phyloP scores from a whole-genome alignment of 179 eudicot genomes.

The Beta macrorhiza region DNA sequence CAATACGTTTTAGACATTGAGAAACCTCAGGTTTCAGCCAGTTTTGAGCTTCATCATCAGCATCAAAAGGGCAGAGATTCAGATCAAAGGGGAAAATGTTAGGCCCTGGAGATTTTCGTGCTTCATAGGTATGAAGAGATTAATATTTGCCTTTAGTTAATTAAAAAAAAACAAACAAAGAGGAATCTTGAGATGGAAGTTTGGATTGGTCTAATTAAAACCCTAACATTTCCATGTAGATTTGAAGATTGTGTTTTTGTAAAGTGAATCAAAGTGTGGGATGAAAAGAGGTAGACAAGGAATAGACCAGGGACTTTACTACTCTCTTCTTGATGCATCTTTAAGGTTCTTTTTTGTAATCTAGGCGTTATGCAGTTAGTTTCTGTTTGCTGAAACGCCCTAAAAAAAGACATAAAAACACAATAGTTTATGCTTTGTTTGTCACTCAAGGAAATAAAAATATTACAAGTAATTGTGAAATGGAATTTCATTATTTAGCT shows the following conservation, averaged over 20 bases:
- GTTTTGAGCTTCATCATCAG: too few relatives aligned
- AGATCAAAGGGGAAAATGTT: too few relatives aligned
- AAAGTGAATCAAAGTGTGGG: background rate
- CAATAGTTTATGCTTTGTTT: background rate
- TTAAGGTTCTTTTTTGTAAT: slow-evolving; percentile 11
- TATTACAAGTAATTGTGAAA: too few relatives aligned
- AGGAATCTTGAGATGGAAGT: background rate
- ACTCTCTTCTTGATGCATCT: slow-evolving; percentile 1
- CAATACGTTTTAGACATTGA: too few relatives aligned
- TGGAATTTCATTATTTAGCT: too few relatives aligned
- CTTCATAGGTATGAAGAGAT: too few relatives aligned
- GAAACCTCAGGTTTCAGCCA: too few relatives aligned
- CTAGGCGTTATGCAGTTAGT: slow-evolving; percentile 10
- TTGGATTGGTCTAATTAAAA: background rate
- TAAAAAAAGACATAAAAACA: background rate
- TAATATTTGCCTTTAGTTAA: too few relatives aligned
- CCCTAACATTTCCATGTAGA: background rate
- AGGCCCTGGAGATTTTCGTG: too few relatives aligned
- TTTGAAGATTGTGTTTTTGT: background rate
- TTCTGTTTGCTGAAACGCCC: background rate
- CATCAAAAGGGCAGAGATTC: too few relatives aligned
- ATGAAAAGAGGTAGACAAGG: too few relatives aligned
- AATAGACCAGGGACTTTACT: slow-evolving; percentile 12
- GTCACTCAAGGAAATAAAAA: background rate
- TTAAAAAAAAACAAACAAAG: background rate